Base-by-base conservation (phyloP, 2,329 filamentous ascomycete genomes). In the Westerdykella sp. region DNA sequence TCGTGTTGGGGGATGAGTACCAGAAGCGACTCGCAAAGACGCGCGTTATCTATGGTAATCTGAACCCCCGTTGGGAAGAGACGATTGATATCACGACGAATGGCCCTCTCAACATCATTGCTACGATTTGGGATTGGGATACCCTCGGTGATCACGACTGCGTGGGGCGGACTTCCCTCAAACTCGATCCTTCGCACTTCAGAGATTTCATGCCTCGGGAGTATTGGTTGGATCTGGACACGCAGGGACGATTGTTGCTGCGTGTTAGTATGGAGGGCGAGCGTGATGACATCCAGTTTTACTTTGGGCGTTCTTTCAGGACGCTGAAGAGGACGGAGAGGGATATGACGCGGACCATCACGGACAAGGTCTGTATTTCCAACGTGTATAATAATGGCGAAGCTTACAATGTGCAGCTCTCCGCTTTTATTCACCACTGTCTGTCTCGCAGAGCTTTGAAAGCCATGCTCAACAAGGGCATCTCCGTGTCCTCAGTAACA, bases 241-340 rank as follows among this genome's bases (percentile, higher is more conserved):
- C 91, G 0, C 93, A 98, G 66, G 93, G 93, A 6, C 80, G 91
- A 40, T 69, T 98, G 25, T 70, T 98, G 44, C 79, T 98, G 41
- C 80, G 91, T 49, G 89, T 98, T 41, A 96, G 89, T 63, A 98
- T 98, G 93, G 93, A 98, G 70, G 93, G 93, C 40, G 93, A 98
- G 69, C 80, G 93, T 49, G 93, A 98, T 63, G 93, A 98, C 63
- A 98, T 98, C 45, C 87, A 96, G 59, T 98, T 98, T 67, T 91
- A 96, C 62, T 97, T 97, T 67, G 93, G 90, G 56, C 97, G 96
- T 69, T 87, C 93, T 21, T 98, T 98, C 72, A 80, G 93, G 37
- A 88, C 91, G 47, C 75, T 98, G 55, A 97, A 97, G 74, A 81
- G 93, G 53, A 95, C 91, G 0, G 91, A 98, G 70, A 80, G 91